A percentile compares a stretch with the other conserved stretches of the same genome.
These are phyloP conservation scores for Lotmaria passim DNA, from an alignment of 208 protist genomes.

Conservation along the genomic window DNA sequence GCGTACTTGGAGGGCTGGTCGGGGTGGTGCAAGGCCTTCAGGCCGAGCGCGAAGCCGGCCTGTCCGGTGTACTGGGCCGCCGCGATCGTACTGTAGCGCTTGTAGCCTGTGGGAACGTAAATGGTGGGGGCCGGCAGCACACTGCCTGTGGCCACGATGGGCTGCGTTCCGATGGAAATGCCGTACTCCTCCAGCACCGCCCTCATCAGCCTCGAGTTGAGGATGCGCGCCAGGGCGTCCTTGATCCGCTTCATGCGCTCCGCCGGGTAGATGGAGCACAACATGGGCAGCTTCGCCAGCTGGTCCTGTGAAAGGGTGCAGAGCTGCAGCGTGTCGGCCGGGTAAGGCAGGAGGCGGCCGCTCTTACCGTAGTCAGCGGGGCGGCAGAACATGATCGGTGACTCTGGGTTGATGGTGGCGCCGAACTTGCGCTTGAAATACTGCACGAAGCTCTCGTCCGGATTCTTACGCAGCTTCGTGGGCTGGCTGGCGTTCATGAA, in stretches of 20 bases:
- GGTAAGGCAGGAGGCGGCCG: slow-evolving; percentile 30
- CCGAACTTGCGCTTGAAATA: slow-evolving; percentile 55
- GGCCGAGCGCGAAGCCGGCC: slow-evolving; percentile 49
- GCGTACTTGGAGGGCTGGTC: slow-evolving; percentile 19
- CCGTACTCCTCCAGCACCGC: slow-evolving; percentile 49
- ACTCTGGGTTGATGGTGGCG: slow-evolving; percentile 30
- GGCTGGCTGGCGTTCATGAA: slow-evolving; percentile 17
- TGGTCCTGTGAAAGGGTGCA: slow-evolving; percentile 39
- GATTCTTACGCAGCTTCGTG: slow-evolving; percentile 24
- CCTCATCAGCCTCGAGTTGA: slow-evolving; percentile 10
- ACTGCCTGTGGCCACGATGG: slow-evolving; percentile 27
- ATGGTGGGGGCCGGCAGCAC: slow-evolving; percentile 49
- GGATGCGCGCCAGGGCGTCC: slow-evolving; percentile 28
- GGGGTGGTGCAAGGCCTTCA: slow-evolving; percentile 38
- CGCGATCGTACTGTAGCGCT: slow-evolving; percentile 30
- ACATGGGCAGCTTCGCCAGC: slow-evolving; percentile 36
- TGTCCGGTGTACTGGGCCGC: slow-evolving; percentile 36
- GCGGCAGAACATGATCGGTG: slow-evolving; percentile 33
- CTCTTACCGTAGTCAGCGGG: slow-evolving; percentile 15
- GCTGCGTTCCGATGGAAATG: slow-evolving; percentile 33
- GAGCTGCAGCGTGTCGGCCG: slow-evolving; percentile 52
- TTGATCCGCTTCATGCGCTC: slow-evolving; percentile 39
- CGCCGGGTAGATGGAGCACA: slow-evolving; percentile 64
- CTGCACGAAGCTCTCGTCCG: slow-evolving; percentile 34
- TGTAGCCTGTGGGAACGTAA: slow-evolving; percentile 41